Conservation (phyloP, 202 grass and related monocot species). For the Bolboschoenoplectus hybrid region DNA sequence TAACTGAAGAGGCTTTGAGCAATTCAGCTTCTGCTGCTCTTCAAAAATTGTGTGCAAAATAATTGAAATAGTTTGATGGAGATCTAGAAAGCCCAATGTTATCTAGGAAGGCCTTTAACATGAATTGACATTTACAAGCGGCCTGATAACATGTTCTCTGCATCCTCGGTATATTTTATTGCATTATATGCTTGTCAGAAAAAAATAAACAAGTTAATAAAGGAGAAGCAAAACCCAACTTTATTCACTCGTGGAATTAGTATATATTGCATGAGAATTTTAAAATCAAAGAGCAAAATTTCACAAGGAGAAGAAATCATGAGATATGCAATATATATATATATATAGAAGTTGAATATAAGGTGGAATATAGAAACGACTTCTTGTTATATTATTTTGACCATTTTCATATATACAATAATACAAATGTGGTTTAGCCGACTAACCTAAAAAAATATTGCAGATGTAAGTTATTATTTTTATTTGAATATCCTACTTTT, state of each 20-base stretch:
- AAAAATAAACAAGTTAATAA: background rate
- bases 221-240: background rate
- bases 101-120: no score
- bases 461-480: background rate
- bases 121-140: background rate
- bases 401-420: background rate
- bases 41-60: no score
- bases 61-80: no score
- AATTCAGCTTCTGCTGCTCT: no score
- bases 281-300: background rate
- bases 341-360: background rate
- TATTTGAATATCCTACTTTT: background rate
- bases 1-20: no score
- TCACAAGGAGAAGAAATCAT: background rate
- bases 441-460: background rate
- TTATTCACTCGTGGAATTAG: background rate
- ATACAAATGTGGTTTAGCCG: background rate
- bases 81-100: no score
- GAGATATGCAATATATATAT: background rate
- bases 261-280: background rate
- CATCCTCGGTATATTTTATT: background rate
- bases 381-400: background rate
- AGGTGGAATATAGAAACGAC: background rate
- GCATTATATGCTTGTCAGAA: background rate
- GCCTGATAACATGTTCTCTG: background rate